Evolutionary conservation across 2,329 filamentous ascomycete genomes (phyloP).

Genomic region (Penicillium sp.): DNA sequence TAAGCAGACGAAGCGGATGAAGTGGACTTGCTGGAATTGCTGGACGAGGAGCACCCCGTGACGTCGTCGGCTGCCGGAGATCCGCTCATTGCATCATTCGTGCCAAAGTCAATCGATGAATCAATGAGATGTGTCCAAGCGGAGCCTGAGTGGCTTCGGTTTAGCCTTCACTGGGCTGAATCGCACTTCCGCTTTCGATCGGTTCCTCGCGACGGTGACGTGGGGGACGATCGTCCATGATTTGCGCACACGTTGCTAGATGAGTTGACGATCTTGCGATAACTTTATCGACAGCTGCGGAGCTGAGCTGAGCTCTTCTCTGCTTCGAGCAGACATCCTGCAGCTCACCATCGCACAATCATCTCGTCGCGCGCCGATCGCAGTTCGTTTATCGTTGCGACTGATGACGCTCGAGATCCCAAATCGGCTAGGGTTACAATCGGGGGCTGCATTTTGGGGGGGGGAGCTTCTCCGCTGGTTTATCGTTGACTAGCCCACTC

Average conservation of each 20-base stretch:
- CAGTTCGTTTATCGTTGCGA: not conserved
- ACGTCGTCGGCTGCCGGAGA: slow-evolving; percentile 36
- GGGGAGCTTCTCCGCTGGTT: not conserved
- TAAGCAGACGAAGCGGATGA: slow-evolving; percentile 23
- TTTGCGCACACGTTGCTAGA: not conserved
- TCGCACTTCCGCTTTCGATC: not conserved
- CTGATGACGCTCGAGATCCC: not conserved
- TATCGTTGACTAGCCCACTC: not conserved
- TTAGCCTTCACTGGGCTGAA: not conserved
- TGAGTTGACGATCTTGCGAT: not conserved
- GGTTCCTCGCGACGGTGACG: not conserved
- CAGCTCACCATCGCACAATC: not conserved
- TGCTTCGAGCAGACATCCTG: not conserved
- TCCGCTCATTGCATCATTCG: slow-evolving; percentile 31
- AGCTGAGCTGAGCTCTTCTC: too few species aligned
- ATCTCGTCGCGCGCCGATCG: too few species aligned
- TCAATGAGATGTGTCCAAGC: slow-evolving; percentile 16
- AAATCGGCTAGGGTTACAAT: slow-evolving; percentile 2
- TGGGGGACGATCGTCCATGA: not conserved
- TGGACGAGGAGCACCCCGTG: too few species aligned
- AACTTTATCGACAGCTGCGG: not conserved
- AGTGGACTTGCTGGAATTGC: slow-evolving; percentile 35
- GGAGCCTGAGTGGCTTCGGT: not conserved
- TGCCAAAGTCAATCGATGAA: slow-evolving; percentile 21
- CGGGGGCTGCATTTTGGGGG: not conserved